Evolutionary conservation across 2,329 filamentous ascomycete genomes (phyloP), one percentile per base, ranked within the genome.

Genomic region (Arthrocladium fulminans): DNA sequence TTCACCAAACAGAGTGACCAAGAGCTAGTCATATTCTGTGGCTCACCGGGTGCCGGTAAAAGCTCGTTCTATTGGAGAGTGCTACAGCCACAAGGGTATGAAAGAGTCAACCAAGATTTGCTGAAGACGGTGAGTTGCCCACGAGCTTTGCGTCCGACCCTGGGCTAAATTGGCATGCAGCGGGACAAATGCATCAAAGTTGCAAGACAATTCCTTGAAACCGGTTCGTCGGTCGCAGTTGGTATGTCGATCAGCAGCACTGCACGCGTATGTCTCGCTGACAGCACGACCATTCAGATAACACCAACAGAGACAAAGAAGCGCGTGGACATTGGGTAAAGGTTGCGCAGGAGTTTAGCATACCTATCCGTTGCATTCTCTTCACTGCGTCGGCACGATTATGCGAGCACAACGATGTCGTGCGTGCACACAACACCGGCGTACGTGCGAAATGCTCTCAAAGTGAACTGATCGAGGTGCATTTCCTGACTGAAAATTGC

Each of bases 21-120:
- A 54, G 89, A 96, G 48, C 71, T 97, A 12, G 78, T 97, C 20
- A 66, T 97, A 6, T 87, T 94, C 63, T 90, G 86, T 60, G 92
- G 92, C 1, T 87, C 86, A 41, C 92, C 92, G 0, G 89, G 86
- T 1, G 81, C 88, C 2, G 92, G 92, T 15, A 97, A 98, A 67
- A 94, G 87, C 32, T 90, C 88, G 0, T 95, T 92, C 60, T 96
- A 84, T 67, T 87, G 83, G 80, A 81, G 76, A 53, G 71, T 85
- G 54, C 70, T 97, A 29, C 74, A 88, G 62, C 84, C 85, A 20
- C 67, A 92, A 23, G 85, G 82, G 2, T 97, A 94, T 63, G 77
- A 80, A 61, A 79, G 92, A 41, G 79, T 96, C 24, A 98, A 97
- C 59, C 92, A 97, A 68, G 92, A 97, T 65, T 78, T 75, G 1